Evolutionary conservation across 257 asterid genomes (phyloP).

Genomic region (Solanum rostratum): DNA sequence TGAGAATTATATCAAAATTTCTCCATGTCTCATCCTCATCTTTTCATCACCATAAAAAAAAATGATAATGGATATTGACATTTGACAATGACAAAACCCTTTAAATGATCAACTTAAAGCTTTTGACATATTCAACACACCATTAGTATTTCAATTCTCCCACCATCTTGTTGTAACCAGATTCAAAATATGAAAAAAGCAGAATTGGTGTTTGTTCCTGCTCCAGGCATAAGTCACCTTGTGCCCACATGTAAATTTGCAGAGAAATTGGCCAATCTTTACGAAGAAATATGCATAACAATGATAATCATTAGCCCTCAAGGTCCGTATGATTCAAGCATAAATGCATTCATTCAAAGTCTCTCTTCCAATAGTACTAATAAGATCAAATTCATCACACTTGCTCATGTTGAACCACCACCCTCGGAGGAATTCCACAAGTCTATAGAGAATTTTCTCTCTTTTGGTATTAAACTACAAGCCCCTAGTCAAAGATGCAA

Average conservation of each 20-base stretch:
- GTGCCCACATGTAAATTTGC: neutral
- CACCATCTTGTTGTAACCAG: neutral
- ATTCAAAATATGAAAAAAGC: neutral
- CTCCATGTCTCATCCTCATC: too few species aligned
- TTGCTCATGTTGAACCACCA: neutral
- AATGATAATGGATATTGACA: too few species aligned
- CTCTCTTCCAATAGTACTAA: neutral
- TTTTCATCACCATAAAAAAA: too few species aligned
- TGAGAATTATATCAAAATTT: too few species aligned
- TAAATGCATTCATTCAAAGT: neutral
- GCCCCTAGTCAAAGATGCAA: neutral
- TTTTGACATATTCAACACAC: neutral
- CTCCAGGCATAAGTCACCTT: slow-evolving; percentile 33
- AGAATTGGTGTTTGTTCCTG: slow-evolving; percentile 22
- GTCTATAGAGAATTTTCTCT: neutral
- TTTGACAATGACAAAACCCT: neutral
- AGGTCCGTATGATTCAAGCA: neutral
- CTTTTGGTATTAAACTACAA: neutral
- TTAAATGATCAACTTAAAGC: neutral
- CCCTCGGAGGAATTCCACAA: neutral
- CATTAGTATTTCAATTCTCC: neutral
- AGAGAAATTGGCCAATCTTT: neutral
- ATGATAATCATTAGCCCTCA: neutral
- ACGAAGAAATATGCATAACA: neutral
- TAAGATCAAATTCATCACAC: neutral